Conservation (phyloP, 2,329 filamentous ascomycete species). For the Fusarium buharicum region DNA sequence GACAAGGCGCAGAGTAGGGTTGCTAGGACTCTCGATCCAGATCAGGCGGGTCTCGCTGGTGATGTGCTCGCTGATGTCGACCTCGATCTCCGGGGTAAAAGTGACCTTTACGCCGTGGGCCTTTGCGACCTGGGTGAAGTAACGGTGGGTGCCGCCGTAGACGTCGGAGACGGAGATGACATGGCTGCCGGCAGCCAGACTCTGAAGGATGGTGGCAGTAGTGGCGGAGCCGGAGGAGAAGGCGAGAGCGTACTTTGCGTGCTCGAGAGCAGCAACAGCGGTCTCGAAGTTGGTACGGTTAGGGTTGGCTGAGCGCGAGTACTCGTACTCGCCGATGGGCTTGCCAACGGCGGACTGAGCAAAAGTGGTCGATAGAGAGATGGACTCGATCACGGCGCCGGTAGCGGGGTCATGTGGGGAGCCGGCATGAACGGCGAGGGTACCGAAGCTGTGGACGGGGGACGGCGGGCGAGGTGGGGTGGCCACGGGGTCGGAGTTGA, state of each 20-base stretch:
- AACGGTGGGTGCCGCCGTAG: conserved; percentile 96
- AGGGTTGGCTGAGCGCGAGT: conserved; percentile 91
- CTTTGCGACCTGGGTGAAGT: conserved; percentile 97
- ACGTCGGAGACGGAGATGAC: conserved; percentile 97
- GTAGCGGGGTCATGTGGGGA: conserved; percentile 89
- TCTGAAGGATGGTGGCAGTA: conserved; percentile 92
- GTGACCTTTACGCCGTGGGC: conserved; percentile 95
- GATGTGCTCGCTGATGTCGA: conserved; percentile 86
- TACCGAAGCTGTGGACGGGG: conserved; percentile 85
- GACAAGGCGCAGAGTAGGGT: conserved; percentile 91
- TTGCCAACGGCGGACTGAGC: conserved; percentile 89
- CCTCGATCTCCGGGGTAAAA: conserved; percentile 91
- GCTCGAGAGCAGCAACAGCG: conserved; percentile 90
- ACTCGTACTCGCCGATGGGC: conserved; percentile 90
- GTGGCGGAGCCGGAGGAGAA: conserved; percentile 95
- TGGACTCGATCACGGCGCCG: conserved; percentile 94
- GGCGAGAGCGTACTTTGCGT: conserved; percentile 90
- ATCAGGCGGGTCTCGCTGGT: conserved; percentile 89
- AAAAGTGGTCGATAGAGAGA: conserved; percentile 96
- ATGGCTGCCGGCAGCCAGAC: conserved; percentile 88
- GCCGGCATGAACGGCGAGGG: conserved; percentile 93
- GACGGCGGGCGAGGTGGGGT: conserved; percentile 78
- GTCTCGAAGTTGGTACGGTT: conserved; percentile 95
- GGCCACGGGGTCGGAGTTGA: conserved; percentile 65
- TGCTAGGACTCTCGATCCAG: conserved; percentile 95